Evolutionary conservation across 2,329 filamentous ascomycete genomes (phyloP), one percentile per base, ranked within the genome.

Genomic region (Xylariaceae sp.): DNA sequence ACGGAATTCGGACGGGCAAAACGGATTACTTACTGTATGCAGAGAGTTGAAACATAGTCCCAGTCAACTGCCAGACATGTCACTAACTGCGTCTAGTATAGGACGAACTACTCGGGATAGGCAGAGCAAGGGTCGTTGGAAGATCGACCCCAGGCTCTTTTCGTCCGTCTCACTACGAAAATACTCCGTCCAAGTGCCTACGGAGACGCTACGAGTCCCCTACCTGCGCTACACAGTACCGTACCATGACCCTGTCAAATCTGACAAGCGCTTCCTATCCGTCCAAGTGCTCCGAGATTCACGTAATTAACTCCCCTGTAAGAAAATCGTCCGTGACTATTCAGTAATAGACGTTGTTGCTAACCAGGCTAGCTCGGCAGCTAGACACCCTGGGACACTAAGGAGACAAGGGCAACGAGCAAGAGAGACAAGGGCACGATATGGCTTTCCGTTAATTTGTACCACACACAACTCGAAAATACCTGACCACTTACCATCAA

Each of bases 221-320:
- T 30, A 30, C 23, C 23, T 30, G 5, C 23, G 23, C 23, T 30
- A 30, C 37, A 41, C 37, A 41, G 37, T 41, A 41, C 8, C 9
- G 37, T 41, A 30, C 23, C 23, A 30, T 30, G 4, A 30, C 45
- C 58, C 50, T 56, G 57, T 45, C 47, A 59, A 60, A 61, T 60
- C 65, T 64, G 63, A 64, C 62, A 66, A 66, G 58, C 66, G 67
- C 65, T 65, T 59, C 56, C 67, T 67, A 64, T 60, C 62, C 61
- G 66, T 64, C 66, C 67, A 65, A 67, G 67, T 66, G 66, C 62
- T 64, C 65, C 51, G 61, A 30, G 62, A 61, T 41, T 45, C 41
- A 45, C 37, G 41, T n/a, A 45, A 45, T 45, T n/a, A 59, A 56
- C 58, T 49, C 34, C 58, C 63, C 56, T 60, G 35, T 44, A 17